These are phyloP conservation scores for Wickerhamiella australiensis DNA, from an alignment of 805 yeast species.

Conservation along the genomic window DNA sequence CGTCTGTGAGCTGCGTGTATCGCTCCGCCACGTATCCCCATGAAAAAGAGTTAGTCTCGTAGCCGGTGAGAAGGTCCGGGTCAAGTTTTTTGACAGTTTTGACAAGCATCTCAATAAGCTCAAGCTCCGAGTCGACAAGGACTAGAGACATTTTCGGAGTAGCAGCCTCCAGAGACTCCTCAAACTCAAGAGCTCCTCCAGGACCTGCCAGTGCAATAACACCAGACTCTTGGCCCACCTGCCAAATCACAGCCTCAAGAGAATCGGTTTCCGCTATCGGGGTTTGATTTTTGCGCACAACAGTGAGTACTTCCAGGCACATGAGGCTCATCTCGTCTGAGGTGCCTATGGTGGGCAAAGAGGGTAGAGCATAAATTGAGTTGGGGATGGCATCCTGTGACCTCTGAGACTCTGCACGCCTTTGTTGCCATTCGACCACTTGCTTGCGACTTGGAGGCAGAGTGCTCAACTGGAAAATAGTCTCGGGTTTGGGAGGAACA, in stretches of 20 bases:
- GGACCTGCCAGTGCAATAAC: conserved; percentile 11
- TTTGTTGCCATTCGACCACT: conserved; percentile 15
- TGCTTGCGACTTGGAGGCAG: conserved; percentile 14
- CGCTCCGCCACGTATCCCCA: conserved; percentile 88
- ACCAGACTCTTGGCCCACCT: not conserved
- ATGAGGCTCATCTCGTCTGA: conserved; percentile 29
- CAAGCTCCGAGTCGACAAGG: conserved; percentile 42
- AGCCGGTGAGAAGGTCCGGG: conserved; percentile 83
- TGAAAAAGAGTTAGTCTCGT: conserved; percentile 62
- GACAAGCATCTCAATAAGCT: conserved; percentile 44
- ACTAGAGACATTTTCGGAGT: too few relatives aligned
- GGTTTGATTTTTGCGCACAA: conserved; percentile 34
- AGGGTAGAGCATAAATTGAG: not conserved
- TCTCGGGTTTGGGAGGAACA: not conserved
- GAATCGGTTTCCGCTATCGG: conserved; percentile 62
- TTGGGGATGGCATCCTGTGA: not conserved
- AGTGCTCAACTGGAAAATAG: conserved; percentile 11
- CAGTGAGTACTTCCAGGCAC: conserved; percentile 55
- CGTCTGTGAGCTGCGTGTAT: conserved; percentile 14
- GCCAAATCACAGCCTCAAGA: conserved; percentile 36
- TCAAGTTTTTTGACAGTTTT: conserved; percentile 50
- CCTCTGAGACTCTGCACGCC: not conserved
- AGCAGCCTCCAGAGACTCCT: too few relatives aligned
- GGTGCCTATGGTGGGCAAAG: conserved; percentile 4
- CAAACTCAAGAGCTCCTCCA: conserved; percentile 15